Evolutionary conservation across 768 basidiomycete genomes (phyloP), one percentile per base, ranked within the genome.

Genomic region (Mycena epipterygia): DNA sequence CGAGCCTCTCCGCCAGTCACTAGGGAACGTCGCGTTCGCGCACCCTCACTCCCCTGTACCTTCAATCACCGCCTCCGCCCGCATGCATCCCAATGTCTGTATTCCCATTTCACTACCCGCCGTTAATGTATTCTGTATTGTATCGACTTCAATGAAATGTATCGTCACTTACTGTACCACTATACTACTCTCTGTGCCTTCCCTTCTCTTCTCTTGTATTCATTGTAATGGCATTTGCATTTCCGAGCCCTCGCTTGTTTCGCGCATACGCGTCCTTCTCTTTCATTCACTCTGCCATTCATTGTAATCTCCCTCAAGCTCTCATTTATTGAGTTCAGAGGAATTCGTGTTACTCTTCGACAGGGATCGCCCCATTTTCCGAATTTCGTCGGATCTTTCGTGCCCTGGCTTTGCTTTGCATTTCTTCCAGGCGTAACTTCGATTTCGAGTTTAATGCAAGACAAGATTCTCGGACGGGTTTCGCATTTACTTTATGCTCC

Each of bases 1-100:
- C 35, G 39, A 29, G 48, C 60, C 60, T 51, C 60, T 48, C 32
- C 19, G 60, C 60, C 48, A 62, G 60, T 23, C 60, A 29, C n/a
- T n/a, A 56, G 44, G 55, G 42, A 44, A 33, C 44, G 51, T 59
- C 13, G 67, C 66, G 58, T 46, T n/a, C 35, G 7, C 37, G 14
- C 55, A 39, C 23, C 21, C 39, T 3, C 51, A 25, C 41, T 35
- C 61, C 17, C 29, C 48, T 14, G 19, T 19, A 14, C 35, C 29
- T 37, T n/a, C 23, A n/a, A 27, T 44, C 52, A 27, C 41, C 42
- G 29, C 57, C n/a, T 23, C 42, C 21, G 21, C 46, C 30, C 46
- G 6, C 29, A 60, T 17, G 25, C 27, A 51, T 51, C 48, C 25
- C 23, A 46, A 19, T 46, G 44, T 23, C 48, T 49, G 48, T 49